phyloP scores from a whole-genome alignment of 2,329 filamentous ascomycete species.

The Scytalidium sp. region DNA sequence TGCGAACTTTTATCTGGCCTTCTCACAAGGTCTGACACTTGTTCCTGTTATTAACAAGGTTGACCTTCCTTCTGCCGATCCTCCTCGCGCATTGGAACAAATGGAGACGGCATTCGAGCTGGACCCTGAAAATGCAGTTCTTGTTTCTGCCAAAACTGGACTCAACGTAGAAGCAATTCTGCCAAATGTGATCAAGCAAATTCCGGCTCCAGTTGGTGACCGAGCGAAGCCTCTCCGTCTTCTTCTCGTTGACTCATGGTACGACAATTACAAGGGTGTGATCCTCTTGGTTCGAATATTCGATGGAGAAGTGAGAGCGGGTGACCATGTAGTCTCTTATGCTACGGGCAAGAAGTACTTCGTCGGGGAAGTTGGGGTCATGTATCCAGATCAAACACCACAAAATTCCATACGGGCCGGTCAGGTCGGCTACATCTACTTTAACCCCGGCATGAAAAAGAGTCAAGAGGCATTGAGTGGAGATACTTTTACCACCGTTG shows the following conservation, averaged over 20 bases:
- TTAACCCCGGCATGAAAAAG: slow-evolving; percentile 97
- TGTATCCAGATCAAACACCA: slow-evolving; percentile 84
- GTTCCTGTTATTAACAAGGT: slow-evolving; percentile 97
- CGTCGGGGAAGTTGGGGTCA: slow-evolving; percentile 94
- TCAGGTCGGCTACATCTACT: slow-evolving; percentile 94
- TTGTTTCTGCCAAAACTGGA: slow-evolving; percentile 93
- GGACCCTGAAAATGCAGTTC: slow-evolving; percentile 67
- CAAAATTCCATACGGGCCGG: slow-evolving; percentile 80
- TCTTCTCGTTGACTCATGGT: slow-evolving; percentile 96
- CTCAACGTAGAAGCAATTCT: slow-evolving; percentile 81
- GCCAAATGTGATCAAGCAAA: slow-evolving; percentile 78
- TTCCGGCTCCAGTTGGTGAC: slow-evolving; percentile 79
- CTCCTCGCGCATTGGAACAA: slow-evolving; percentile 82
- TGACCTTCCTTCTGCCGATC: slow-evolving; percentile 84
- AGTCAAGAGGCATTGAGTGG: slow-evolving; percentile 95
- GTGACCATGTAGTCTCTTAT: slow-evolving; percentile 83
- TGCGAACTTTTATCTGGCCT: slow-evolving; percentile 97
- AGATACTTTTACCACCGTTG: slow-evolving; percentile 86
- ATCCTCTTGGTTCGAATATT: slow-evolving; percentile 89
- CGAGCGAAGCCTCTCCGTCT: slow-evolving; percentile 71
- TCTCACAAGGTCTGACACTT: slow-evolving; percentile 81
- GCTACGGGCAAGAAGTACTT: slow-evolving; percentile 87
- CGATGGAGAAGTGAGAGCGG: slow-evolving; percentile 77
- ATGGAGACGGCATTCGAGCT: slow-evolving; percentile 86
- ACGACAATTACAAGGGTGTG: slow-evolving; percentile 92